A percentile compares a stretch with the other conserved stretches of the same genome.
phyloP scores from a whole-genome alignment of 352 stramenopile species.

The Phytopythium sindhum region DNA sequence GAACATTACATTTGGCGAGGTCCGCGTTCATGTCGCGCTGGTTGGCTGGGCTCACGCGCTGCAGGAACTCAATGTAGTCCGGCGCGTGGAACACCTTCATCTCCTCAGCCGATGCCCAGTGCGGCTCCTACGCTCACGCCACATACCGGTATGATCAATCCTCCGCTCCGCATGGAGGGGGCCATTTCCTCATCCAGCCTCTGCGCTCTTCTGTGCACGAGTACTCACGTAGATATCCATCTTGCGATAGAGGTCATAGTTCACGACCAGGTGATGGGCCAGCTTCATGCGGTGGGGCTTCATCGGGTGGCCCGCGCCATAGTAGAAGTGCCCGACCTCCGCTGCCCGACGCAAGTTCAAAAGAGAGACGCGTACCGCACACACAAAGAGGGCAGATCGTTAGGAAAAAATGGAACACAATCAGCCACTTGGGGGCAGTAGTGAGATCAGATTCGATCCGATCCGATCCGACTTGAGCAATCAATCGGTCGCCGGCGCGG shows the following conservation, averaged over 20 bases:
- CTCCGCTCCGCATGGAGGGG: not conserved
- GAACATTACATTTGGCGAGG: constrained; percentile 64
- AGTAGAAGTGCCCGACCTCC: constrained; percentile 97
- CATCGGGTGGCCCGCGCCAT: constrained; percentile 96
- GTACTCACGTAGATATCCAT: constrained; percentile 97
- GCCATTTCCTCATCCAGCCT: not conserved
- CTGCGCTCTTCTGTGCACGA: not conserved
- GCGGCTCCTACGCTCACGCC: constrained; percentile 47
- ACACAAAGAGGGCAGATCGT: not conserved
- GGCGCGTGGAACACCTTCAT: constrained; percentile 97
- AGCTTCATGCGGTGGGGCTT: constrained; percentile 97
- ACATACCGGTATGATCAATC: not conserved
- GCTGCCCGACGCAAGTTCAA: constrained; percentile 40
- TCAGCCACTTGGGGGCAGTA: too few species aligned
- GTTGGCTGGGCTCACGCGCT: constrained; percentile 94
- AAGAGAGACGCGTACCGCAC: constrained; percentile 5
- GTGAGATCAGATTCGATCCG: not conserved
- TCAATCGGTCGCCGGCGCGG: not conserved
- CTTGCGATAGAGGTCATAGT: constrained; percentile 98
- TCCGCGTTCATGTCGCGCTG: constrained; percentile 77
- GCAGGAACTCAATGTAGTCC: constrained; percentile 98
- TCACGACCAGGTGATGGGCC: constrained; percentile 97
- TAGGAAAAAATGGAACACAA: not conserved
- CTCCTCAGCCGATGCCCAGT: constrained; percentile 87
- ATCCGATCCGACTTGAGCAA: constrained; percentile 2